Evolutionary conservation across 2,329 filamentous ascomycete species (phyloP).

Genomic region (Diaporthe ilicicola): DNA sequence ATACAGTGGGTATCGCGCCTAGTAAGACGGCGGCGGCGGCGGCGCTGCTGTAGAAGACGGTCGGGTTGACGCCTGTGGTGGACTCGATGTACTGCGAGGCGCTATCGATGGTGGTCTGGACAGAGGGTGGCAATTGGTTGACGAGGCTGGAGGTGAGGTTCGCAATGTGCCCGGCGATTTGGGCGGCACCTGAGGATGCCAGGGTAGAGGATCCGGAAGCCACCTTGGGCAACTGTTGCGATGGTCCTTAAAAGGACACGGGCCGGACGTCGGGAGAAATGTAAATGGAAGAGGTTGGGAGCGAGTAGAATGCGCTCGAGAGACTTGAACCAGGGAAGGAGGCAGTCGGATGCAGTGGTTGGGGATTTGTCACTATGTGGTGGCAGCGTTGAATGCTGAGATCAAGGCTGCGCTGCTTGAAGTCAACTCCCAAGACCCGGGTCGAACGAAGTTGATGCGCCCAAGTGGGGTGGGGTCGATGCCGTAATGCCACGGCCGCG

Average conservation of each 20-base stretch:
- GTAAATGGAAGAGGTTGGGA: background rate
- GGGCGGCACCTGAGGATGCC: constrained; percentile 69
- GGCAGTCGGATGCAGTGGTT: background rate
- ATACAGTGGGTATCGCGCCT: constrained; percentile 52
- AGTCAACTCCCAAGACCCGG: constrained; percentile 9
- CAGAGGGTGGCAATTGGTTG: constrained; percentile 51
- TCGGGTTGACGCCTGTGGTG: constrained; percentile 59
- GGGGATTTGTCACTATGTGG: background rate
- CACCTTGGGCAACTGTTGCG: constrained; percentile 61
- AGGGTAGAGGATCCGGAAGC: constrained; percentile 63
- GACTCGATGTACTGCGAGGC: constrained; percentile 61
- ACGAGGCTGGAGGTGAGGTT: constrained; percentile 58
- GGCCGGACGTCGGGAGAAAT: constrained; percentile 22
- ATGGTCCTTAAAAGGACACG: constrained; percentile 52
- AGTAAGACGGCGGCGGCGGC: constrained; percentile 58
- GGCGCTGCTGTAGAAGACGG: constrained; percentile 59
- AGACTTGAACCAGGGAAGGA: background rate
- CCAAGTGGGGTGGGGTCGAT: constrained; percentile 32
- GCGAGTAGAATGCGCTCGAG: constrained; percentile 10
- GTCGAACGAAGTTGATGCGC: constrained; percentile 29
- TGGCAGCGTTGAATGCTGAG: constrained; percentile 15
- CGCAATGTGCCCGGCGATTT: constrained; percentile 54
- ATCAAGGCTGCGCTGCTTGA: constrained; percentile 8
- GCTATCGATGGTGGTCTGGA: constrained; percentile 64
- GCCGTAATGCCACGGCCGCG: constrained; percentile 28